A percentile compares a stretch with the other conserved stretches of the same genome.
phyloP scores from a whole-genome alignment of 345 rosid genomes.

The Lepidium aucheri region DNA sequence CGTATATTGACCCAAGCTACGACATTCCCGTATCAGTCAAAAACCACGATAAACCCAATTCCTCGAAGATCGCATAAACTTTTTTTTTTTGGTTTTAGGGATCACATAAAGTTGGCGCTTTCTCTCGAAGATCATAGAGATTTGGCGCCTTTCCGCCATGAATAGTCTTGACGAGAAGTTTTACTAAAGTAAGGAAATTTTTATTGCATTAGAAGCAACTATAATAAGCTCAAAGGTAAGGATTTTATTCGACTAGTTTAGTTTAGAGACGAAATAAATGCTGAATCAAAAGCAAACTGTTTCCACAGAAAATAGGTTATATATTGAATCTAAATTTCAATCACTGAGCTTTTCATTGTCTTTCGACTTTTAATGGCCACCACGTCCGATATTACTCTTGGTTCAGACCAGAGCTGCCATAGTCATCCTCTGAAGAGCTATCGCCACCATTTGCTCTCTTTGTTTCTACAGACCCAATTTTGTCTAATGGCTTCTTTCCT shows the following conservation, averaged over 20 bases:
- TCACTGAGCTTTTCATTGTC: too few relatives aligned
- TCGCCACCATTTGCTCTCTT: conserved; percentile 49
- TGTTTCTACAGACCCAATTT: conserved; percentile 55
- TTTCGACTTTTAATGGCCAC: not conserved
- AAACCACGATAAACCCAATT: not conserved
- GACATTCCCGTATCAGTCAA: not conserved
- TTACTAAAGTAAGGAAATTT: too few relatives aligned
- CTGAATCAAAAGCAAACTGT: too few relatives aligned
- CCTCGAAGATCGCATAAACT: not conserved
- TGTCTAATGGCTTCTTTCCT: conserved; percentile 60
- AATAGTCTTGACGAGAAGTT: not conserved
- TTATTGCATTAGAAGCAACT: too few relatives aligned
- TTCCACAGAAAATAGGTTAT: too few relatives aligned
- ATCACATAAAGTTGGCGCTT: conserved; percentile 6
- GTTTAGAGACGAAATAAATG: too few relatives aligned
- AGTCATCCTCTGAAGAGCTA: conserved; percentile 43
- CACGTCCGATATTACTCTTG: conserved; percentile 60
- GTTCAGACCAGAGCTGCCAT: conserved; percentile 49
- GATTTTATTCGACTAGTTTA: too few relatives aligned
- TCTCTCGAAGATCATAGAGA: not conserved
- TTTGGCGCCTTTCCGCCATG: conserved; percentile 15
- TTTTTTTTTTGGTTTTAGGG: too few relatives aligned
- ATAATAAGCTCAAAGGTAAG: too few relatives aligned
- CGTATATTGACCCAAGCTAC: not conserved
- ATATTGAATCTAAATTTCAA: too few relatives aligned